These are phyloP conservation scores for Cercospora berteroae DNA, from an alignment of 2,329 filamentous ascomycete species.

Conservation along the genomic window DNA sequence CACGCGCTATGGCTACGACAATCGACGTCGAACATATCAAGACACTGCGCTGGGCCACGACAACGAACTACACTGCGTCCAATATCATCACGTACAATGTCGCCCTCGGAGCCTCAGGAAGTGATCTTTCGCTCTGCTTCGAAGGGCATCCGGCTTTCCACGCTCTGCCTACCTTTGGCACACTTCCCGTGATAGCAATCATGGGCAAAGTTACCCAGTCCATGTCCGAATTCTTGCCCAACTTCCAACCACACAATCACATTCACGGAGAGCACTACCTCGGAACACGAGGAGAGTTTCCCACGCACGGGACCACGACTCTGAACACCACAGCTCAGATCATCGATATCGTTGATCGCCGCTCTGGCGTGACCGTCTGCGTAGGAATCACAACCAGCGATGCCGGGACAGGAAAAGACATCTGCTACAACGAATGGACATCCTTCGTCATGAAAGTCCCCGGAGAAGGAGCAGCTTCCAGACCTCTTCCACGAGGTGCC, in stretches of 20 bases:
- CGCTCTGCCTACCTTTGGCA: not conserved
- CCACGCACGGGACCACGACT: not conserved
- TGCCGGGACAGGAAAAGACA: not conserved
- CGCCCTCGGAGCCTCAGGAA: not conserved
- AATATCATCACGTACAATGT: not conserved
- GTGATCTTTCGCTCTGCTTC: not conserved
- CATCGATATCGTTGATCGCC: not conserved
- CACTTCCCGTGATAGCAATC: not conserved
- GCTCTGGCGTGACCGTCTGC: not conserved
- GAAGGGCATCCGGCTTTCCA: not conserved
- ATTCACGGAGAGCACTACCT: not conserved
- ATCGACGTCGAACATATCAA: not conserved
- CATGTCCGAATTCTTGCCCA: not conserved
- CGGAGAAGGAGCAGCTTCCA: not conserved
- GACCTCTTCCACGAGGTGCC: not conserved
- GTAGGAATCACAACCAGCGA: not conserved
- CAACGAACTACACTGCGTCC: not conserved
- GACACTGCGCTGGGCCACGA: not conserved
- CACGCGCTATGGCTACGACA: not conserved
- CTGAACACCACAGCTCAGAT: not conserved
- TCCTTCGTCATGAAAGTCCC: not conserved
- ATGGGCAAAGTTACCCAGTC: not conserved
- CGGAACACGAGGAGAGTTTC: not conserved
- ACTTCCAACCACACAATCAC: not conserved
- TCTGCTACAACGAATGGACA: not conserved